phyloP scores from a whole-genome alignment of 495 filamentous ascomycete species.

The Penicillium paradoxum region DNA sequence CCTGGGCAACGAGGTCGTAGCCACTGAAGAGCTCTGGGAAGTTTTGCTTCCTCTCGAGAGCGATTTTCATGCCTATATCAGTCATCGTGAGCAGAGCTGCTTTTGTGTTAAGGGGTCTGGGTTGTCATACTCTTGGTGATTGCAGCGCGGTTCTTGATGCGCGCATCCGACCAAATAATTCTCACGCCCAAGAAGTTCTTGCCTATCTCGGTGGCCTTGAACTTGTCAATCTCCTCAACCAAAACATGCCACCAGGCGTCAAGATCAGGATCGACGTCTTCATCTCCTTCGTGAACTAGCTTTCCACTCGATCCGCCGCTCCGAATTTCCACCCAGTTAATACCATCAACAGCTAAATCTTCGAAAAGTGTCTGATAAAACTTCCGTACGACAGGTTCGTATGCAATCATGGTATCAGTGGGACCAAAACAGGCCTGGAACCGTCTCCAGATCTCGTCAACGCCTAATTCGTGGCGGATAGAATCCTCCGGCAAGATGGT shows the following conservation, averaged over 20 bases:
- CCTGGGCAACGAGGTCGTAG: constrained; percentile 19
- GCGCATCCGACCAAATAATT: constrained; percentile 8
- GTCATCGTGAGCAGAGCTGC: neutral
- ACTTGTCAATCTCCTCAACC: constrained; percentile 12
- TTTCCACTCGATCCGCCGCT: neutral
- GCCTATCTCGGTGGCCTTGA: constrained; percentile 6
- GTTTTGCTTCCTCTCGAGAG: neutral
- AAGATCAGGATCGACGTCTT: neutral
- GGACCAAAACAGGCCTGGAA: neutral
- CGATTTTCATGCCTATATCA: neutral
- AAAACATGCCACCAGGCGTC: constrained; percentile 14
- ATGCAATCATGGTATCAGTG: neutral
- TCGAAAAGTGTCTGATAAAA: neutral
- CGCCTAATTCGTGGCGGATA: neutral
- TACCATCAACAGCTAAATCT: neutral
- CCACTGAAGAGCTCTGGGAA: constrained; percentile 17
- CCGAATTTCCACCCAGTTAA: neutral
- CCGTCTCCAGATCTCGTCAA: neutral
- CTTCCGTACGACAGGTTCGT: neutral
- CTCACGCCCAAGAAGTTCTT: constrained; percentile 15
- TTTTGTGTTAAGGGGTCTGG: neutral
- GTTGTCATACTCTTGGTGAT: neutral
- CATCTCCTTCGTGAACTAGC: neutral
- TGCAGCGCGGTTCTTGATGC: constrained; percentile 1
- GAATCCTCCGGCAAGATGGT: neutral